phyloP scores from a whole-genome alignment of 129 eudicot species.

The Tagetes erecta region DNA sequence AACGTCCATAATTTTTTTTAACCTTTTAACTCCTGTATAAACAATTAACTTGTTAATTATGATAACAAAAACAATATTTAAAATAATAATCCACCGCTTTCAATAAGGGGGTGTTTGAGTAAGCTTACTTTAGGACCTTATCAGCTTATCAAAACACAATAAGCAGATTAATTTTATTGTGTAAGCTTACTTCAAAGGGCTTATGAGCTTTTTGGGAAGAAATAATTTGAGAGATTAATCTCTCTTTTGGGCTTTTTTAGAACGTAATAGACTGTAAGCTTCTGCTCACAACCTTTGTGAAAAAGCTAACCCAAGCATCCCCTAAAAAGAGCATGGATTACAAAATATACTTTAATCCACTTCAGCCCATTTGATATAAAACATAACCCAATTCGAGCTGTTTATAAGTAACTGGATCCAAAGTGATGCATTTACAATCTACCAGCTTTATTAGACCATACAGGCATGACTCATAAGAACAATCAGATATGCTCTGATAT shows the following conservation, averaged over 20 bases:
- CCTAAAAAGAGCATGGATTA: neutral
- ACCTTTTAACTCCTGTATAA: neutral
- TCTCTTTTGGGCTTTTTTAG: neutral
- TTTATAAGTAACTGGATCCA: neutral
- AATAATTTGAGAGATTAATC: neutral
- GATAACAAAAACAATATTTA: neutral
- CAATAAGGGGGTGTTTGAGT: neutral
- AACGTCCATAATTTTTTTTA: neutral
- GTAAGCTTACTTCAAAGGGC: neutral
- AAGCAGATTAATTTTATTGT: neutral
- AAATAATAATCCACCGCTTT: neutral
- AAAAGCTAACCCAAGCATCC: conserved; percentile 8
- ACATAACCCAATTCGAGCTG: neutral
- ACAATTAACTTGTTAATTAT: neutral
- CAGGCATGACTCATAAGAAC: neutral
- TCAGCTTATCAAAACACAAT: neutral
- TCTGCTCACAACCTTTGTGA: neutral
- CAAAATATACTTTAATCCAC: neutral
- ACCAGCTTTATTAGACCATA: neutral
- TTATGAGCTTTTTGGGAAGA: neutral
- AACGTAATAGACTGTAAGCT: neutral
- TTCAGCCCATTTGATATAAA: neutral
- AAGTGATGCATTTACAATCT: neutral
- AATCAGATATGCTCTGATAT: neutral
- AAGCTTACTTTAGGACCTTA: conserved; percentile 1